Percentiles rank a stretch among this genome's conserved stretches.
phyloP scores from a whole-genome alignment of 139 green algal genomes.

The Chlorella sp. region DNA sequence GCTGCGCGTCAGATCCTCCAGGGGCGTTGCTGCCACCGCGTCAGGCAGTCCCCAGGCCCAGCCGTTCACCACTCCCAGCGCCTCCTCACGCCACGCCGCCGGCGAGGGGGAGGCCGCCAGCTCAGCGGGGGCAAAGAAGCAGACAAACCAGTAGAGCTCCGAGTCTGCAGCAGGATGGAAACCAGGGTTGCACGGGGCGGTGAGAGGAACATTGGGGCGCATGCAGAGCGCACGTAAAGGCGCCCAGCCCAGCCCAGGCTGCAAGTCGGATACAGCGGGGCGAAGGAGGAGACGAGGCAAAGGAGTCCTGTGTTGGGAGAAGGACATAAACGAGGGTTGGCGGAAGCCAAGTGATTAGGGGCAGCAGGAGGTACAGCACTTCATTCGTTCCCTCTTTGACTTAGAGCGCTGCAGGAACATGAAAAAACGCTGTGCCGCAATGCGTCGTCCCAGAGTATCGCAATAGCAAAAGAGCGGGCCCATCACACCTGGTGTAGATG shows the following conservation, averaged over 20 bases:
- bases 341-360: neutral
- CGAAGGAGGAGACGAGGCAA: too few relatives aligned
- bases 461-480: neutral
- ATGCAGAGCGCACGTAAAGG: too few relatives aligned
- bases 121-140: slow-evolving; percentile 18
- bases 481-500: neutral
- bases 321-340: neutral
- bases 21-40: slow-evolving; percentile 52
- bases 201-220: too few relatives aligned
- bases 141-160: slow-evolving; percentile 79
- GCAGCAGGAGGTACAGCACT: too few relatives aligned
- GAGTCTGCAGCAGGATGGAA: slow-evolving; percentile 25
- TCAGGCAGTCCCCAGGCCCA: slow-evolving; percentile 60
- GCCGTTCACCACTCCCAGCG: slow-evolving; percentile 49
- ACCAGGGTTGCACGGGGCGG: too few relatives aligned
- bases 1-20: slow-evolving; percentile 49
- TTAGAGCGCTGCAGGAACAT: too few relatives aligned
- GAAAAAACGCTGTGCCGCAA: too few relatives aligned
- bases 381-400: too few relatives aligned
- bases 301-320: too few relatives aligned
- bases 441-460: too few relatives aligned
- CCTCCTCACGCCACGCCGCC: slow-evolving; percentile 49
- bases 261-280: too few relatives aligned
- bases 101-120: neutral
- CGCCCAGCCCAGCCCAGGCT: too few relatives aligned